phyloP scores from a whole-genome alignment of 163 green algal genomes.

The Scenedesmus sp. region DNA sequence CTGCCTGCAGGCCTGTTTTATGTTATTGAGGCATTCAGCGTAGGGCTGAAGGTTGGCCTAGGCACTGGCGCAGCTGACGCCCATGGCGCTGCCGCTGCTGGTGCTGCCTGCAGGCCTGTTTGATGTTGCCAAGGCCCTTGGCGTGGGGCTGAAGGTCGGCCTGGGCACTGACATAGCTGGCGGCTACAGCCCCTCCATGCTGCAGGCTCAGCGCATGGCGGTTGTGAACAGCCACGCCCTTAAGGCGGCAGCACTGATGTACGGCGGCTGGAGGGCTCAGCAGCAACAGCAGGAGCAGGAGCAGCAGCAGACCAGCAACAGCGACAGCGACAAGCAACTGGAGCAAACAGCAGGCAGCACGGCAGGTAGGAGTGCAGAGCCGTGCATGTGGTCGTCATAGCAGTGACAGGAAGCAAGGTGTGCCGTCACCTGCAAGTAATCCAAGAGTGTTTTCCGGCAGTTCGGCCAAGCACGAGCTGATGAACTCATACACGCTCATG shows the following conservation, averaged over 20 bases:
- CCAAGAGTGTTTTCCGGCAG: no score
- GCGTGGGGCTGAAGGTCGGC: conserved; percentile 69
- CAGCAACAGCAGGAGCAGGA: conserved; percentile 7
- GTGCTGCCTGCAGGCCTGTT: not conserved
- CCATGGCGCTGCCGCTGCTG: conserved; percentile 37
- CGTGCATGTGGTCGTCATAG: not conserved
- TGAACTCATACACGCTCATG: no score
- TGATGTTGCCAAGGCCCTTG: not conserved
- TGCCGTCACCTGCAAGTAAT: no score
- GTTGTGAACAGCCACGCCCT: conserved; percentile 76
- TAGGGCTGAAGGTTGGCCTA: conserved; percentile 75
- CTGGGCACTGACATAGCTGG: conserved; percentile 73
- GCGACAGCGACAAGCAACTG: not conserved
- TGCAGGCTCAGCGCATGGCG: conserved; percentile 73
- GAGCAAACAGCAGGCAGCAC: not conserved
- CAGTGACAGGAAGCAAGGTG: no score
- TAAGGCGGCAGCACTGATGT: conserved; percentile 59
- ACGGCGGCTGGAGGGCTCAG: not conserved
- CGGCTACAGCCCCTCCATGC: conserved; percentile 71
- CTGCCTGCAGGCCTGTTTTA: conserved; percentile 24
- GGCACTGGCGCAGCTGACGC: conserved; percentile 80
- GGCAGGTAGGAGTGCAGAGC: not conserved
- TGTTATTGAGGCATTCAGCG: conserved; percentile 51
- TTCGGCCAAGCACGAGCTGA: no score
- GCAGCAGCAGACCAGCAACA: not conserved